These are phyloP conservation scores for Cercospora zeae-maydis DNA, from an alignment of 2,329 filamentous ascomycete genomes.

Conservation along the genomic window DNA sequence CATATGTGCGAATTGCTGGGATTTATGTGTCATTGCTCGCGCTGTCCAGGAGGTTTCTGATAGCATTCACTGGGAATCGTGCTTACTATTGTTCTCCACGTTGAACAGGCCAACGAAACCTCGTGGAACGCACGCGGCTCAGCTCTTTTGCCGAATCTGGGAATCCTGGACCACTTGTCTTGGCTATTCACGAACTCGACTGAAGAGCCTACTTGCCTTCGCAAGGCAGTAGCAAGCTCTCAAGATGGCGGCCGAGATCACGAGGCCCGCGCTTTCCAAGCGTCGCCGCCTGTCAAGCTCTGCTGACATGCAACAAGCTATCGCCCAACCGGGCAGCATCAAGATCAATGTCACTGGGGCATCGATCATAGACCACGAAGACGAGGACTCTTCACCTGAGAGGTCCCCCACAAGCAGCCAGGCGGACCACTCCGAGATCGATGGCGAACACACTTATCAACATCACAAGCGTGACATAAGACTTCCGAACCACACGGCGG, in stretches of 20 bases:
- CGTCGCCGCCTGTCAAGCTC: conserved; percentile 35
- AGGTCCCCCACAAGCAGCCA: conserved; percentile 42
- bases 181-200: background rate
- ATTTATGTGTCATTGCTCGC: background rate
- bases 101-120: background rate
- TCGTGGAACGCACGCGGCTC: conserved; percentile 7
- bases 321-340: conserved; percentile 64
- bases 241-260: conserved; percentile 16
- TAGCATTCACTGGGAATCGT: background rate
- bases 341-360: conserved; percentile 96
- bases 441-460: conserved; percentile 53
- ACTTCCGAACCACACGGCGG: conserved; percentile 89
- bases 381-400: conserved; percentile 34
- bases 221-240: background rate
- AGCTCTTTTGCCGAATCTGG: conserved; percentile 6
- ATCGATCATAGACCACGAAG: conserved; percentile 86
- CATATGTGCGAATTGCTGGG: background rate
- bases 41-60: background rate
- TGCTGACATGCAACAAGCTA: conserved; percentile 49
- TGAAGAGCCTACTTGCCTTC: background rate
- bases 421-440: conserved; percentile 32
- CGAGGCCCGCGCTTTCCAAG: conserved; percentile 10
- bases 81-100: background rate
- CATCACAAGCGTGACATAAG: conserved; percentile 88
- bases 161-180: conserved; percentile 5